phyloP scores from a whole-genome alignment of 2,329 filamentous ascomycete genomes.

The Neocucurbitaria cava region DNA sequence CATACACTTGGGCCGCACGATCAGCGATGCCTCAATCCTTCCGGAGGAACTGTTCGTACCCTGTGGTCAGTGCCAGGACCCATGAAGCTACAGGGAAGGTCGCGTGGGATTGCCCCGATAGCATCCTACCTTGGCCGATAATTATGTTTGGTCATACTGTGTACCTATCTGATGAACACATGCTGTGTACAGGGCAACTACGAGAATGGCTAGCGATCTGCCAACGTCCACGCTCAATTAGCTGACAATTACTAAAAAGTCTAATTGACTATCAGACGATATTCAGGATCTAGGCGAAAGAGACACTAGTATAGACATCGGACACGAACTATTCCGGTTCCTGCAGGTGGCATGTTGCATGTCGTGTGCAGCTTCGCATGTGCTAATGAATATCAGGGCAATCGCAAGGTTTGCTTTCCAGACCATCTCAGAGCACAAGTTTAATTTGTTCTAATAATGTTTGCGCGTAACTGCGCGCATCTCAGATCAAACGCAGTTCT shows the following conservation, averaged over 20 bases:
- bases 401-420: background rate
- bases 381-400: background rate
- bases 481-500: background rate
- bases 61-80: too few species aligned
- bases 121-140: background rate
- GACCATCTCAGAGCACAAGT: background rate
- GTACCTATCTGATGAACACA: constrained; percentile 1
- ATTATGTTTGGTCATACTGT: background rate
- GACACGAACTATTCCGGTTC: too few species aligned
- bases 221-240: background rate
- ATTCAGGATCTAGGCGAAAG: too few species aligned
- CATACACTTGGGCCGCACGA: too few species aligned
- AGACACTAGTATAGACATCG: too few species aligned
- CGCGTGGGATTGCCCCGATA: constrained; percentile 1
- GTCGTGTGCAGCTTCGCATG: too few species aligned
- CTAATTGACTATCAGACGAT: too few species aligned
- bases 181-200: constrained; percentile 6
- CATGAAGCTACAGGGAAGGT: constrained; percentile 5
- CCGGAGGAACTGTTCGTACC: constrained; percentile 9
- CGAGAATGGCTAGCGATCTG: constrained; percentile 1
- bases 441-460: background rate
- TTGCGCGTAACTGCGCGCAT: background rate
- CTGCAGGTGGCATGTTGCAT: too few species aligned
- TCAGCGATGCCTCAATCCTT: too few species aligned
- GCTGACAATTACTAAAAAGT: too few species aligned